A percentile compares a stretch with the other conserved stretches of the same genome.
Evolutionary conservation across 805 yeast genomes (phyloP).

Genomic region (Saturnispora silvae): DNA sequence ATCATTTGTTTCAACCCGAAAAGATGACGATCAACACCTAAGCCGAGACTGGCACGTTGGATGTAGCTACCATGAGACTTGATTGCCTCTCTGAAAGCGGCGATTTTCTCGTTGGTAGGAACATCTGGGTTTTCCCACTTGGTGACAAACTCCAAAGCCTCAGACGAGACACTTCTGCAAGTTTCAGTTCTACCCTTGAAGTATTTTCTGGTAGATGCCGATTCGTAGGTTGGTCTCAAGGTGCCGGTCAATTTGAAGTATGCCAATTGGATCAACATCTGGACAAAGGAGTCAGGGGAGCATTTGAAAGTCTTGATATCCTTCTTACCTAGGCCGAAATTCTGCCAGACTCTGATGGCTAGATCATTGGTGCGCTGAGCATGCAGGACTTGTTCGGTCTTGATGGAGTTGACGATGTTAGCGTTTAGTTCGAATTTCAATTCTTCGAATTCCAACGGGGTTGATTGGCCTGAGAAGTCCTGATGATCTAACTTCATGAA

Average conservation of each 20-base stretch:
- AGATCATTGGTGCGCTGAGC: constrained; percentile 44
- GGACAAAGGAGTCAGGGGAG: constrained; percentile 91
- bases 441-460: constrained; percentile 14
- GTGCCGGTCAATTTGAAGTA: constrained; percentile 74
- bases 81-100: constrained; percentile 61
- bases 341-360: constrained; percentile 70
- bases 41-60: constrained; percentile 69
- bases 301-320: constrained; percentile 73
- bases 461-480: background rate
- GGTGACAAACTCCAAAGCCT: constrained; percentile 58
- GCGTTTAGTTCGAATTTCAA: constrained; percentile 53
- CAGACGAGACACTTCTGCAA: constrained; percentile 72
- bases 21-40: constrained; percentile 89
- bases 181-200: constrained; percentile 92
- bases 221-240: constrained; percentile 85
- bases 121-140: constrained; percentile 55
- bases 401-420: constrained; percentile 39
- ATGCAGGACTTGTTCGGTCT: constrained; percentile 47
- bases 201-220: constrained; percentile 87
- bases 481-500: background rate
- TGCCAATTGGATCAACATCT: constrained; percentile 84
- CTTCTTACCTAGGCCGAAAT: constrained; percentile 77
- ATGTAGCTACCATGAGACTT: constrained; percentile 66
- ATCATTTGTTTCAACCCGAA: constrained; percentile 72
- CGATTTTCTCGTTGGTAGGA: constrained; percentile 44